phyloP scores from a whole-genome alignment of 129 eudicot species.

The Artemisia annua region DNA sequence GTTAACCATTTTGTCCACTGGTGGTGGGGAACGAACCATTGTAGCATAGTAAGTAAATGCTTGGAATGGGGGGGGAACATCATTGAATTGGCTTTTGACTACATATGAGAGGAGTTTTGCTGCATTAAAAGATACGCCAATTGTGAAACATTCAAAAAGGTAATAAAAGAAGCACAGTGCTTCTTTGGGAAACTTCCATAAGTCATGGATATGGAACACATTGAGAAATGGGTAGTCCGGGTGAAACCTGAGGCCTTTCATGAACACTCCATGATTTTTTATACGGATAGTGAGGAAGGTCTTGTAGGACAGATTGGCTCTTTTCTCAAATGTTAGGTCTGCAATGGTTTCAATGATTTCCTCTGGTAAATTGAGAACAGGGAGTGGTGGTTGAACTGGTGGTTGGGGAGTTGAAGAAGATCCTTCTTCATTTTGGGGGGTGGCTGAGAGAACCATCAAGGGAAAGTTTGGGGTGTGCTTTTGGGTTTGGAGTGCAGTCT shows the following conservation, averaged over 20 bases:
- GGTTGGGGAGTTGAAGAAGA: background rate
- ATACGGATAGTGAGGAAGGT: background rate
- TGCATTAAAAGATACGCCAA: background rate
- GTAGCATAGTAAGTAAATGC: background rate
- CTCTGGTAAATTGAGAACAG: background rate
- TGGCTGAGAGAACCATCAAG: background rate
- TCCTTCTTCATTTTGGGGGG: background rate
- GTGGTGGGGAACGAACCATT: background rate
- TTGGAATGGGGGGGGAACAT: background rate
- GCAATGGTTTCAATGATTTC: background rate
- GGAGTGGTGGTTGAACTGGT: background rate
- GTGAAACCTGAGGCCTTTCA: background rate
- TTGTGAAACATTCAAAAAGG: background rate
- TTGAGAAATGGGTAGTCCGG: background rate
- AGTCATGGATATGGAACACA: background rate
- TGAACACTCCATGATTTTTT: background rate
- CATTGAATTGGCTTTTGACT: background rate
- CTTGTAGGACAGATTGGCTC: background rate
- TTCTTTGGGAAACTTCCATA: background rate
- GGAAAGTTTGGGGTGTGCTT: no score
- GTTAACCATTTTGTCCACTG: background rate
- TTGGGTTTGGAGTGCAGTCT: no score
- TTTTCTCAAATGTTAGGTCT: background rate
- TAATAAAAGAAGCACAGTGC: background rate
- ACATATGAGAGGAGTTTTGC: background rate